Base-by-base conservation (phyloP, 768 basidiomycete genomes). In the Coprinopsis sp. region DNA sequence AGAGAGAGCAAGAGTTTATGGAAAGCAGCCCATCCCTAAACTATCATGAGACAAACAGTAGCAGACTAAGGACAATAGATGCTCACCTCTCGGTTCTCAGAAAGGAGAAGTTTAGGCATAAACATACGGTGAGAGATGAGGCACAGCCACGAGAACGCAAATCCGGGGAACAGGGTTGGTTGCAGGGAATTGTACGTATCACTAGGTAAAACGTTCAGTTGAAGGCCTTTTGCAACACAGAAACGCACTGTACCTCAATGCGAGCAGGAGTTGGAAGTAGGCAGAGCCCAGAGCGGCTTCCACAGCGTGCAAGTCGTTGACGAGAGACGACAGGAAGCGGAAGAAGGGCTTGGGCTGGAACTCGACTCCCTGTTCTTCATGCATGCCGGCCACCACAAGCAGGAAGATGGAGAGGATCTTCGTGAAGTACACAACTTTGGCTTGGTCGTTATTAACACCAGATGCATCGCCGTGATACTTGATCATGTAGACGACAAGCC, bases 311-410 rank as follows among this genome's bases (percentile, higher is more conserved):
- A 99, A 67, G 62, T 99, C 96, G 54, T 89, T 92, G 62, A 99
- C 72, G 46, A 99, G 77, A 60, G 90, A 94, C 12, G 94, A 97
- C 73, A 98, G 98, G 71, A 99, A 95, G 44, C 96, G 81, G 72
- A 94, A 95, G 74, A 97, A 98, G 0, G 96, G 95, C 64, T 97
- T 92, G 65, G 95, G 92, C 58, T 94, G 87, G 76, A 99, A 99
- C 45, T 81, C 74, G 0, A 80, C 71, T 2, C 91, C 92, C 64
- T 92, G 87, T 59, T 97, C 92, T 66, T 97, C 93, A 58, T 99
- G 95, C 65, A 86, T 77, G 57, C 92, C 91, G 51, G 96, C 92
- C 47, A 99, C 71, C 8, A 97, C 93, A 49, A 98, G 81, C 23
- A 98, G 91, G 63, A 96, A 88, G 65, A 98, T 98, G 11, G 95